Conservation (phyloP, 768 basidiomycete species). For the Leucosporidium yakuticum region DNA sequence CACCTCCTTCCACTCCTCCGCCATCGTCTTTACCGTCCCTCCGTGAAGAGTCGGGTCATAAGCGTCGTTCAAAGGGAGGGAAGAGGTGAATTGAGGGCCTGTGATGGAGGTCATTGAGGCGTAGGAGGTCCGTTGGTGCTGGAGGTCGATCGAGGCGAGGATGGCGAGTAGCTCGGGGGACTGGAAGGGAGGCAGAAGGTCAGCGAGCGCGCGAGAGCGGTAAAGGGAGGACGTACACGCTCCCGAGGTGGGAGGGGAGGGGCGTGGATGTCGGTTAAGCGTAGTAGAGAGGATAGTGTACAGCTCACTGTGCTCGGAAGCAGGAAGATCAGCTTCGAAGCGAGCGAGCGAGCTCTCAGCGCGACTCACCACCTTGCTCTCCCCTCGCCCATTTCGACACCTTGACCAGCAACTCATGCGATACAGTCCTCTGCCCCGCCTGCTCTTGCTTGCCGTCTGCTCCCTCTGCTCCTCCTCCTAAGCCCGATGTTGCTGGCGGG, state of each 20-base stretch:
- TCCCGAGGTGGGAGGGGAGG: slow-evolving; percentile 17
- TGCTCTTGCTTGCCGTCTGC: no score
- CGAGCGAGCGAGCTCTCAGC: not conserved
- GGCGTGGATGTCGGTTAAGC: slow-evolving; percentile 18
- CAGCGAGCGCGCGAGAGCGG: not conserved
- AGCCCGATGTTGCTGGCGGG: no score
- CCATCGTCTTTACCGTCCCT: slow-evolving; percentile 7
- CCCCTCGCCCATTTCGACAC: slow-evolving; percentile 12
- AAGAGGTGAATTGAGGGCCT: not conserved
- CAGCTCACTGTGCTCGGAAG: not conserved
- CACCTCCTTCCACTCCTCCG: slow-evolving; percentile 36
- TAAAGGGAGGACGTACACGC: slow-evolving; percentile 6
- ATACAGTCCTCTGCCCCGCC: not conserved
- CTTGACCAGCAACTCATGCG: slow-evolving; percentile 10
- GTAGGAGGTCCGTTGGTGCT: slow-evolving; percentile 28
- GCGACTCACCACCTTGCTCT: not conserved
- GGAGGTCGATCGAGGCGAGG: slow-evolving; percentile 28
- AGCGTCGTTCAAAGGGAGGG: slow-evolving; percentile 15
- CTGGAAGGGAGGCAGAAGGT: not conserved
- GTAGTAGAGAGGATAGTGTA: slow-evolving; percentile 12
- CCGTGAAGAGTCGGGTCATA: not conserved
- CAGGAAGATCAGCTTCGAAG: not conserved
- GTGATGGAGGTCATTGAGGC: slow-evolving; percentile 22
- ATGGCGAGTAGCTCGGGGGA: slow-evolving; percentile 35
- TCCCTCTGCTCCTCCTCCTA: not conserved